These are phyloP conservation scores for Trichosporon asahii DNA, from an alignment of 1,284 basidiomycete species.

Conservation along the genomic window DNA sequence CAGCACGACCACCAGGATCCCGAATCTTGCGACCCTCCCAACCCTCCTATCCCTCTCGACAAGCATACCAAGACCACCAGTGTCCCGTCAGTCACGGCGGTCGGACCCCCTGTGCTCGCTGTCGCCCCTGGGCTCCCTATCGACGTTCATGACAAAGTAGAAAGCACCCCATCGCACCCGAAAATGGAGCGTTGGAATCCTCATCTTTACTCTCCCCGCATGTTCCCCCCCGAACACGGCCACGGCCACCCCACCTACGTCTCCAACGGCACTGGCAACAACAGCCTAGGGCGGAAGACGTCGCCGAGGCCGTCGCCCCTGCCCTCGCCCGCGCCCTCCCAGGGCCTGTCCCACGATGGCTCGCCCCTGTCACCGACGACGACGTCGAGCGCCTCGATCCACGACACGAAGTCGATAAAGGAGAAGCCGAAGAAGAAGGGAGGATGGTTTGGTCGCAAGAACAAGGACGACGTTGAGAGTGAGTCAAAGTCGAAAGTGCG, in stretches of 20 bases:
- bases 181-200: not conserved
- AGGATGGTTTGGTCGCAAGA: not conserved
- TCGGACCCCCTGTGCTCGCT: not conserved
- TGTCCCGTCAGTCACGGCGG: not conserved
- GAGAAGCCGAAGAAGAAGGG: conserved; percentile 3
- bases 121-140: not conserved
- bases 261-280: not conserved
- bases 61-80: not conserved
- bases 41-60: not conserved
- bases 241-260: not conserved
- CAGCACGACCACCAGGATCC: not conserved
- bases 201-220: not conserved
- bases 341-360: not conserved
- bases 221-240: not conserved
- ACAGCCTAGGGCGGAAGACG: not conserved
- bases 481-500: not conserved
- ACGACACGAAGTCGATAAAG: not conserved
- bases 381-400: not conserved
- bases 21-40: too few relatives aligned
- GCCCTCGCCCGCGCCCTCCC: not conserved
- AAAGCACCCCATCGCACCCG: not conserved
- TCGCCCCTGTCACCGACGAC: not conserved
- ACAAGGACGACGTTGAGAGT: not conserved
- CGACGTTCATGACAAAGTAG: not conserved
- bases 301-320: not conserved